Evolutionary conservation across 805 yeast genomes (phyloP).

Genomic region (Lipomyces sp.): DNA sequence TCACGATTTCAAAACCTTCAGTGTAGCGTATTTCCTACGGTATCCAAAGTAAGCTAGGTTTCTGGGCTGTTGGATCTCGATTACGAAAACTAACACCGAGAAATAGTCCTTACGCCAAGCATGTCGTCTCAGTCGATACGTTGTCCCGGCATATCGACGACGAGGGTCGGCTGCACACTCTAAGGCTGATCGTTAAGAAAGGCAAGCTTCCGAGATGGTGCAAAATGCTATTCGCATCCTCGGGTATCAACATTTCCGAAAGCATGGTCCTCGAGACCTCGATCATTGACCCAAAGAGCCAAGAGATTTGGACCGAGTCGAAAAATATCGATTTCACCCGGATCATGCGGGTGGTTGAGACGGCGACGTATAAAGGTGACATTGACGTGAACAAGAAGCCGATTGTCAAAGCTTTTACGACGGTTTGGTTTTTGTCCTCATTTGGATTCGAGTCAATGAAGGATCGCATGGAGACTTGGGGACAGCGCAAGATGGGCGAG

Average conservation of each 20-base stretch:
- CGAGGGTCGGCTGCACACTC: constrained; percentile 69
- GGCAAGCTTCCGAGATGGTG: constrained; percentile 85
- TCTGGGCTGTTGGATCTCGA: neutral
- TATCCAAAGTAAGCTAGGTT: constrained; percentile 28
- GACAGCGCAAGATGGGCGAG: constrained; percentile 68
- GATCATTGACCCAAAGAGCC: constrained; percentile 64
- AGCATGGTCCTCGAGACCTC: constrained; percentile 84
- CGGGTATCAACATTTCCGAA: constrained; percentile 55
- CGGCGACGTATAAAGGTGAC: constrained; percentile 55
- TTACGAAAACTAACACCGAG: neutral
- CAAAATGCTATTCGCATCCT: constrained; percentile 67
- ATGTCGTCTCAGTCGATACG: constrained; percentile 84
- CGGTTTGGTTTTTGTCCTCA: constrained; percentile 47
- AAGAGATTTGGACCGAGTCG: constrained; percentile 68
- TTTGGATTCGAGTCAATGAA: constrained; percentile 66
- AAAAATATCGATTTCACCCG: constrained; percentile 83
- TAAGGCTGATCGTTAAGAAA: constrained; percentile 73
- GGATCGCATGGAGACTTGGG: constrained; percentile 81
- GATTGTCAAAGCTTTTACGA: constrained; percentile 49
- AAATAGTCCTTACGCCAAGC: constrained; percentile 75
- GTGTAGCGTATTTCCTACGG: constrained; percentile 34
- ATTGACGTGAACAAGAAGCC: constrained; percentile 54
- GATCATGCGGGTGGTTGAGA: constrained; percentile 79
- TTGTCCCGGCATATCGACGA: constrained; percentile 61
- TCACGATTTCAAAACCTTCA: constrained; percentile 35